Percentiles rank a stretch among this genome's conserved stretches.
phyloP scores from a whole-genome alignment of 2,329 filamentous ascomycete genomes.

The Sporothrix luriei region DNA sequence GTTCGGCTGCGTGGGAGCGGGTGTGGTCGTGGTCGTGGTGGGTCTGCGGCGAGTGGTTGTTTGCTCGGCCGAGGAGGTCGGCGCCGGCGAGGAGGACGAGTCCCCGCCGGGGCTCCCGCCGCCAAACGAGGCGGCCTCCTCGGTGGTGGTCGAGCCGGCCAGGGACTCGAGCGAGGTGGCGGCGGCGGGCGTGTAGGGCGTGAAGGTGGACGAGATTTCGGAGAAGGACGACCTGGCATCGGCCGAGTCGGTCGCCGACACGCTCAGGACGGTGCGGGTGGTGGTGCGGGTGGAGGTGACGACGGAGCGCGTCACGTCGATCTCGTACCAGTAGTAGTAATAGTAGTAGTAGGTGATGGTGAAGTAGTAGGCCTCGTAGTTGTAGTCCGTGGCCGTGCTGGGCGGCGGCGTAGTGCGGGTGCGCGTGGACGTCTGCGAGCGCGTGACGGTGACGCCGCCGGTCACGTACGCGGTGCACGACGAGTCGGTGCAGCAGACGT shows the following conservation, averaged over 20 bases:
- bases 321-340: slow-evolving; percentile 39
- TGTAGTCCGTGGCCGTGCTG: slow-evolving; percentile 21
- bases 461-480: slow-evolving; percentile 38
- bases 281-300: slow-evolving; percentile 36
- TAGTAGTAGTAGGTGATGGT: slow-evolving; percentile 39
- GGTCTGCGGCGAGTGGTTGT: not conserved
- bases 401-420: slow-evolving; percentile 32
- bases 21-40: not conserved
- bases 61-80: not conserved
- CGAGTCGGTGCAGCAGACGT: slow-evolving; percentile 38
- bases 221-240: slow-evolving; percentile 35
- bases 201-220: slow-evolving; percentile 35
- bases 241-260: slow-evolving; percentile 36
- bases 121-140: not conserved
- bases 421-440: slow-evolving; percentile 32
- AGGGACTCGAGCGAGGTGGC: slow-evolving; percentile 37
- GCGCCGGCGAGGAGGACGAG: not conserved
- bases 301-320: slow-evolving; percentile 35
- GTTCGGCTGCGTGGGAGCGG: not conserved
- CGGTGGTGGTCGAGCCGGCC: slow-evolving; percentile 36
- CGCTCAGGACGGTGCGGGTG: slow-evolving; percentile 33
- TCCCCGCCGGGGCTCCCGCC: slow-evolving; percentile 4
- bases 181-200: slow-evolving; percentile 36
- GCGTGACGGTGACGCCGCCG: slow-evolving; percentile 35
- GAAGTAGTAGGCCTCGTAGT: slow-evolving; percentile 37